phyloP scores from a whole-genome alignment of 176 grass and related monocot genomes.

The Rhynchospora tenuis region DNA sequence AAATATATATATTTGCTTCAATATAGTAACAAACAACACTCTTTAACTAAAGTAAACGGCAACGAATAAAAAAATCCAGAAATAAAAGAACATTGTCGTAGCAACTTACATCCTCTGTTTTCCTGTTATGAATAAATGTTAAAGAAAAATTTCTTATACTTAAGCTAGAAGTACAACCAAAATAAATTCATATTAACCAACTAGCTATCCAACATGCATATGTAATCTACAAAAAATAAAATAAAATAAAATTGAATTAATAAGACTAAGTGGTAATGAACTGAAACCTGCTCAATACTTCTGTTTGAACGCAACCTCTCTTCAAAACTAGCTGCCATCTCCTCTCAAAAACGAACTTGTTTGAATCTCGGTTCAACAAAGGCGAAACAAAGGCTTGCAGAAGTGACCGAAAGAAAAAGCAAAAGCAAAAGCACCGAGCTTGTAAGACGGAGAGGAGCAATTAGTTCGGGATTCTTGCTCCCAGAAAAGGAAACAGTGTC shows the following conservation, averaged over 20 bases:
- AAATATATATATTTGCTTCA: neutral
- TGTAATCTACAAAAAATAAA: neutral
- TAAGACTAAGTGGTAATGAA: neutral
- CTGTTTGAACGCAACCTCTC: constrained; percentile 41
- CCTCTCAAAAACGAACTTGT: constrained; percentile 12
- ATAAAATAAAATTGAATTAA: neutral
- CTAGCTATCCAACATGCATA: neutral
- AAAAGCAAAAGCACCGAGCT: constrained; percentile 30
- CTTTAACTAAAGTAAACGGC: neutral
- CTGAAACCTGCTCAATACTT: constrained; percentile 64
- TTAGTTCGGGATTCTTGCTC: constrained; percentile 34
- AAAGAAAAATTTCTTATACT: neutral
- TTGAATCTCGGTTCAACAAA: constrained; percentile 31
- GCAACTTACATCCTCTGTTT: neutral
- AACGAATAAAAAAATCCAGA: neutral
- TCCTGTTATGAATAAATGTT: neutral
- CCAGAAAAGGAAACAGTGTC: constrained; percentile 52
- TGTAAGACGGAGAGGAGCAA: constrained; percentile 25
- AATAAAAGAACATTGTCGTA: neutral
- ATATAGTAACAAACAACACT: neutral
- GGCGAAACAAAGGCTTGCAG: constrained; percentile 28
- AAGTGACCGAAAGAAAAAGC: constrained; percentile 53
- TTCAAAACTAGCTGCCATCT: constrained; percentile 63
- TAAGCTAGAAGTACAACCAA: neutral
- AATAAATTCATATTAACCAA: neutral